A percentile compares a stretch with the other conserved stretches of the same genome.
These are phyloP conservation scores for Trebouxia sp. DNA, from an alignment of 139 green algal genomes.

Conservation along the genomic window DNA sequence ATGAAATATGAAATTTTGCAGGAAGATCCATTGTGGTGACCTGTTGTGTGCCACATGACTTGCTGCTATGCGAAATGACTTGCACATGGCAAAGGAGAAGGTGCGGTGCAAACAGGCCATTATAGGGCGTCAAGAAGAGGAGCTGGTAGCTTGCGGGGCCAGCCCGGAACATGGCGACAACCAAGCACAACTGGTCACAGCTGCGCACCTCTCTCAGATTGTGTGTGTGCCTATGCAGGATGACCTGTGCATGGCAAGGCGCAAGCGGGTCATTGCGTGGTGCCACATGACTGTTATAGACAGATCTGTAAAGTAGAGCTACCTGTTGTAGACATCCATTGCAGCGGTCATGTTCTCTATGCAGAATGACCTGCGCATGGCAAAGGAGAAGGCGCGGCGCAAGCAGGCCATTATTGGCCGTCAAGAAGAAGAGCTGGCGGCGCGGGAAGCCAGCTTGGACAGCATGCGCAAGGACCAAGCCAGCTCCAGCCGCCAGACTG, in stretches of 20 bases:
- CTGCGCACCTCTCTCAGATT: too few relatives aligned
- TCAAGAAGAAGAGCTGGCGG: slow-evolving; percentile 81
- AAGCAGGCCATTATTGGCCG: slow-evolving; percentile 74
- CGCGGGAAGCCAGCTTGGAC: slow-evolving; percentile 44
- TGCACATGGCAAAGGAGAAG: not conserved
- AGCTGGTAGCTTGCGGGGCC: too few relatives aligned
- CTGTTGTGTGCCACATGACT: too few relatives aligned
- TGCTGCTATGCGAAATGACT: not conserved
- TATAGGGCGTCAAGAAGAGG: slow-evolving; percentile 76
- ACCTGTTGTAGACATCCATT: too few relatives aligned
- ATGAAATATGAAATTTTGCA: too few relatives aligned
- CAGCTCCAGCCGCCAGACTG: not conserved
- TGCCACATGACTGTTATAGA: too few relatives aligned
- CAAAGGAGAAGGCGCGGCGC: slow-evolving; percentile 75
- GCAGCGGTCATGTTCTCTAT: not conserved
- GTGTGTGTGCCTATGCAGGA: slow-evolving; percentile 61
- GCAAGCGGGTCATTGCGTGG: slow-evolving; percentile 76
- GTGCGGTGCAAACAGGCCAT: slow-evolving; percentile 72
- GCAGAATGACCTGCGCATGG: slow-evolving; percentile 68
- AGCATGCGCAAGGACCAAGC: not conserved
- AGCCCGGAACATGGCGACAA: too few relatives aligned
- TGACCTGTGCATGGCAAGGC: slow-evolving; percentile 63
- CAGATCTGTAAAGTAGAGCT: too few relatives aligned
- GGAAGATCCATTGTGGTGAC: too few relatives aligned
- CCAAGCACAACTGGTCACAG: too few relatives aligned